Conservation (phyloP, 306 rosid species). For the Prunus salicina region DNA sequence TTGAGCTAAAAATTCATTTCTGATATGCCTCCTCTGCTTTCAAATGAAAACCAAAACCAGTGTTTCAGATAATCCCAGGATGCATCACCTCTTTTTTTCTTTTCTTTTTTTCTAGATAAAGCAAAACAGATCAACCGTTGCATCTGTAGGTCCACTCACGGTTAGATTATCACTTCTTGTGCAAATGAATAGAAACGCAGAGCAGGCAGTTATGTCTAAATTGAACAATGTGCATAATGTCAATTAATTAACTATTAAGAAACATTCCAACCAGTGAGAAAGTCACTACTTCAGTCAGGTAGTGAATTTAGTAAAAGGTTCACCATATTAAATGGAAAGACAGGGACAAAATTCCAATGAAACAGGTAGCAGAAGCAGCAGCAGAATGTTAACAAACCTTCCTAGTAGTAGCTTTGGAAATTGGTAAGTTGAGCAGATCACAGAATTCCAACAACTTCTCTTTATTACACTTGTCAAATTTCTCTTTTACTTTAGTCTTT, state of each 20-base stretch:
- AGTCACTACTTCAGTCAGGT: not conserved
- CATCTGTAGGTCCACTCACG: not conserved
- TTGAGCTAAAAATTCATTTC: not conserved
- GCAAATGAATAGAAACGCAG: not conserved
- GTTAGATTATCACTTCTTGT: not conserved
- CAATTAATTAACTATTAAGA: not conserved
- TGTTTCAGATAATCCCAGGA: not conserved
- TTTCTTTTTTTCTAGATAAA: not conserved
- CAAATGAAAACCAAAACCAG: not conserved
- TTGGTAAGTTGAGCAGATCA: conserved; percentile 66
- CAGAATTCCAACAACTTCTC: conserved; percentile 90
- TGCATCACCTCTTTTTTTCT: not conserved
- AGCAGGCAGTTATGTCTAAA: not conserved
- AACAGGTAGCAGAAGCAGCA: conserved; percentile 8
- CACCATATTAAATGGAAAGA: not conserved
- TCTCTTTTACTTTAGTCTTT: conserved; percentile 78
- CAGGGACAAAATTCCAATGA: not conserved
- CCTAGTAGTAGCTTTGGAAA: conserved; percentile 61
- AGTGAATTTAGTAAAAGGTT: not conserved
- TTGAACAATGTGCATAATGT: not conserved
- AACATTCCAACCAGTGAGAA: not conserved
- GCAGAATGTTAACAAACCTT: conserved; percentile 59
- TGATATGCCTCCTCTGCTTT: not conserved
- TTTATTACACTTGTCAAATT: conserved; percentile 82
- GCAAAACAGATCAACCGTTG: not conserved